Evolutionary conservation across 257 asterid genomes (phyloP), one percentile per base, ranked within the genome.

Genomic region (Capsicum baccatum): DNA sequence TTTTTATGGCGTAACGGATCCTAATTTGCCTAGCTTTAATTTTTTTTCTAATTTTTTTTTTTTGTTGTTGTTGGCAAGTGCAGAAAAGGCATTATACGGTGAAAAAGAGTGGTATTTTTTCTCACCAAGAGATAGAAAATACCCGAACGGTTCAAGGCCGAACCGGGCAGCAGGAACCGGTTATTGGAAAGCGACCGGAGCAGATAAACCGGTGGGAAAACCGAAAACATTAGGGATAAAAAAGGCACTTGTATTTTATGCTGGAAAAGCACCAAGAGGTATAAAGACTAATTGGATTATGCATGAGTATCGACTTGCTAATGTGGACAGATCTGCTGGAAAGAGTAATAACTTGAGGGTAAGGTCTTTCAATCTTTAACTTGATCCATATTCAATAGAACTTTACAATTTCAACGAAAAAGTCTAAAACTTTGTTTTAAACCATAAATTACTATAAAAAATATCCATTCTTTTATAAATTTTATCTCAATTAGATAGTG

Each of bases 111-210:
- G 96, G 94, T 92, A 92, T 76, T 92, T 92, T 37, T 92, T 92
- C 48, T 90, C 97, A 11, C 95, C 97, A 3, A 90, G 97, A 52
- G 97, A 91, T 70, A 86, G 97, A 26, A 93, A 93, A 85, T 93
- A 93, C 39, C 97, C 97, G 0, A 93, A 93, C 87, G 94, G 97
- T 73, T 93, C 94, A 4, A 89, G 97, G 52, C 97, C 97, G 3
- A 93, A 91, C 83, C 63, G 97, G 86, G 92, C 93, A 0, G 94
- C 97, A 0, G 97, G 94, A 35, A 12, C 84, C 7, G 97, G 95
- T 9, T 93, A 92, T 81, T 93, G 95, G 97, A 93, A 93, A 55
- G 97, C 97, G 9, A 93, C 95, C 33, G 95, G 97, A 68, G 97
- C 97, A 0, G 97, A 93, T 81, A 93, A 93, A 90, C 94, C 94